Conservation (phyloP, 768 basidiomycete genomes). For the Macrolepiota dolichaula region DNA sequence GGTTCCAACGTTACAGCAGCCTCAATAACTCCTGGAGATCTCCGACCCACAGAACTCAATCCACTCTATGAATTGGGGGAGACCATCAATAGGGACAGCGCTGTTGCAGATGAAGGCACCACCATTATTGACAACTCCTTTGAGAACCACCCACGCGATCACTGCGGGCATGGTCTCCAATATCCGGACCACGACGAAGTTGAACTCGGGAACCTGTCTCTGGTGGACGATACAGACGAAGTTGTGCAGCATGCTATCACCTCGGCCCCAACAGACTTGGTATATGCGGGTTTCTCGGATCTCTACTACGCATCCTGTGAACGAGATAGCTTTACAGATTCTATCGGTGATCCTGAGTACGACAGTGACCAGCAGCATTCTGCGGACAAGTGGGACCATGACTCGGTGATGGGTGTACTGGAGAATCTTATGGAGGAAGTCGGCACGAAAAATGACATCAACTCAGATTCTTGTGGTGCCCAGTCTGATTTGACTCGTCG, state of each 20-base stretch:
- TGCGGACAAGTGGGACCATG: not conserved
- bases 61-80: not conserved
- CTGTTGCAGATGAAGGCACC: not conserved
- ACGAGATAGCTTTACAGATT: conserved; percentile 9
- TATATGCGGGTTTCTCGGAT: conserved; percentile 31
- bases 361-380: conserved; percentile 4
- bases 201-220: conserved; percentile 19
- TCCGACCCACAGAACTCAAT: not conserved
- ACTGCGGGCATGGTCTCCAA: not conserved
- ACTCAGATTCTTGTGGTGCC: conserved; percentile 4
- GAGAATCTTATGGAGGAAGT: not conserved
- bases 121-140: not conserved
- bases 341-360: conserved; percentile 1
- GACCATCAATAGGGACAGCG: not conserved
- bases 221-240: conserved; percentile 32
- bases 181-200: not conserved
- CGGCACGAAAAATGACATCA: not conserved
- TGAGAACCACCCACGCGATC: not conserved
- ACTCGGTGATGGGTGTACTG: not conserved
- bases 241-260: conserved; percentile 30
- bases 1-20: not conserved
- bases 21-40: not conserved
- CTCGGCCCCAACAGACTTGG: conserved; percentile 23
- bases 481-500: not conserved
- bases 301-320: conserved; percentile 32